Base-by-base conservation (phyloP, 805 yeast genomes). In the Yarrowia keelungensis region DNA sequence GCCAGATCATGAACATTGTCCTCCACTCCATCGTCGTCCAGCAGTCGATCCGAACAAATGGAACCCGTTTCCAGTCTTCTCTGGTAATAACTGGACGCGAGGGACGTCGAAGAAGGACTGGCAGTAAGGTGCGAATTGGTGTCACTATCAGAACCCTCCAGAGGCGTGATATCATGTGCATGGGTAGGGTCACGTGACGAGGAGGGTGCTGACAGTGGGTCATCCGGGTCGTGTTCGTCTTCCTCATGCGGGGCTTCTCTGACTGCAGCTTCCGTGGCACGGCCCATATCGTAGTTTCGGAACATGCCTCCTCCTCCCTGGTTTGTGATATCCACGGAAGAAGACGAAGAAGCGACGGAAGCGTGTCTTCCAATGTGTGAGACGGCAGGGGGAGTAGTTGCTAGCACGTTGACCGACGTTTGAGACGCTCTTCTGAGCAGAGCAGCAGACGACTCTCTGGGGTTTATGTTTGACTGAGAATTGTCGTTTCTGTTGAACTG, bases 401-500 rank as follows among this genome's bases (percentile, higher is more conserved):
- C 43, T 11, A 62, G 47, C 8, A 62, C 67, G n/a, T 62, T 62
- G 32, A 62, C 56, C 3, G 67, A 62, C 8, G 67, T 62, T 9
- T 62, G 47, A 2, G 67, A 62, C 1, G 67, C 67, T 22, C 67
- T 7, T 5, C 67, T 4, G 1, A 62, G 56, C 2, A 62, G 41
- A 1, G 67, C 54, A 1, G 67, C 54, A 4, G 46, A 32, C 19
- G n/a, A 8, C 5, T 59, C 65, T 8, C 65, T 5, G 16, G 65
- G 42, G 35, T 58, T 61, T 19, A 46, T 26, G 7, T 26, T 26
- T 26, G 32, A 5, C 32, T 26, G 32, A 26, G 32, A 26, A 5
- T 26, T 26, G 32, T 26, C 32, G 32, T 26, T 26, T 26, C 32
- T 26, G 32, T 26, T 26, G 32, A 26, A 26, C 32, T 26, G 45